Evolutionary conservation across 768 basidiomycete species (phyloP), one percentile per base, ranked within the genome.

Genomic region (Podaxis mareebaensis): DNA sequence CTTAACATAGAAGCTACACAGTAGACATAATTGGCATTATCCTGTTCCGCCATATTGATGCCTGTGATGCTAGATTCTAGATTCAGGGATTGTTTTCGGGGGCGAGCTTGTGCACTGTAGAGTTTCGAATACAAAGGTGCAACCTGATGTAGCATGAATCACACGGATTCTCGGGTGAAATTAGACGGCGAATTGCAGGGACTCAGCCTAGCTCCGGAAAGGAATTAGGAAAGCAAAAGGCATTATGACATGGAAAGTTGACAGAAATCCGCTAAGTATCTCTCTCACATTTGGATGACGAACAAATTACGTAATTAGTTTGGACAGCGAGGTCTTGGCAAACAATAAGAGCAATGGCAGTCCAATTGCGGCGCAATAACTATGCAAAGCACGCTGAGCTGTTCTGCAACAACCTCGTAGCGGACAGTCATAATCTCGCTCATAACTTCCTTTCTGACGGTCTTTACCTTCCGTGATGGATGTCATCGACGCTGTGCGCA

Each of bases 401-500:
- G 53, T 38, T 48, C 53, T 62, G 53, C 38, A 56, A 38, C 54
- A 46, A 24, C 22, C 33, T 51, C 26, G 22, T 39, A 20, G 39
- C 54, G 39, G 61, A 44, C 54, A 52, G 54, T 22, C 46, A 56
- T n/a, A 48, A 63, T 15, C 61, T 49, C 54, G 26, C 48, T 30
- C 39, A 56, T 10, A 22, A 10, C 10, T 22, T 38, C 38, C 10
- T 22, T 56, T 17, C 36, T 20, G 17, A 22, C 33, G 7, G 20
- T 40, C 44, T 13, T 42, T n/a, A 56, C 38, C 26, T 38, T 22
- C 38, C 57, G 44, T 4, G 3, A 91, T 91, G 90, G 83, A 91
- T 69, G 80, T 88, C 67, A 78, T 89, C 33, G 77, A 78, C 64
- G 81, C 69, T 61, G 81, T 90, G 48, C 80, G 78, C 64, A 74